These are phyloP conservation scores for Podaxis sp. DNA, from an alignment of 768 basidiomycete species.

Conservation along the genomic window DNA sequence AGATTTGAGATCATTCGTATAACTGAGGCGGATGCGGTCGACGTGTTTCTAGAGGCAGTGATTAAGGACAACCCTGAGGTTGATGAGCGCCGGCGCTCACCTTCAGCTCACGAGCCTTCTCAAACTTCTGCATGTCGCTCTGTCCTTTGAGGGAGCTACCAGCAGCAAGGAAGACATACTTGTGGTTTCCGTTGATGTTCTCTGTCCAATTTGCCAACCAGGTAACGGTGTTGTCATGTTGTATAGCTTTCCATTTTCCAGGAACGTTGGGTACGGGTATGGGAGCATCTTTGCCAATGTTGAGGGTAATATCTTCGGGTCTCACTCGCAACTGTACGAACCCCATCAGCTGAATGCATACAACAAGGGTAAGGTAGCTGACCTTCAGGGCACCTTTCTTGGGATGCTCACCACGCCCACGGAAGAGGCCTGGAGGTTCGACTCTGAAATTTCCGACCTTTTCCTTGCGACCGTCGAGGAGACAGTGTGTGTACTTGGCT, in stretches of 20 bases:
- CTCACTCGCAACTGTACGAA: constrained; percentile 69
- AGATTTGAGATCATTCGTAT: constrained; percentile 76
- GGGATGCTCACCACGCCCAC: constrained; percentile 97
- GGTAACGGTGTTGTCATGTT: constrained; percentile 94
- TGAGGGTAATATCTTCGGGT: constrained; percentile 95
- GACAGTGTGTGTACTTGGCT: constrained; percentile 78
- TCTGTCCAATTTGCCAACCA: constrained; percentile 99
- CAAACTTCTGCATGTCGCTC: constrained; percentile 96
- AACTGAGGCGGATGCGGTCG: constrained; percentile 87
- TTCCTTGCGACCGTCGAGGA: constrained; percentile 96
- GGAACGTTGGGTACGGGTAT: constrained; percentile 89
- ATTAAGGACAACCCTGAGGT: not conserved
- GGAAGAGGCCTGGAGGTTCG: constrained; percentile 97
- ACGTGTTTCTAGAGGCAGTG: constrained; percentile 68
- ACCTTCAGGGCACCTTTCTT: constrained; percentile 97
- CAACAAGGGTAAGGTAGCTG: constrained; percentile 17
- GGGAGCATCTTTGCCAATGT: constrained; percentile 77
- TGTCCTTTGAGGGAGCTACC: constrained; percentile 97
- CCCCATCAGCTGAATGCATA: constrained; percentile 6
- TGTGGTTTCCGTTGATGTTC: constrained; percentile 92
- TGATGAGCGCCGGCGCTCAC: constrained; percentile 34
- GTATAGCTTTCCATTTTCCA: constrained; percentile 85
- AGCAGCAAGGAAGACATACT: constrained; percentile 98
- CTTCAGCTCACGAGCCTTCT: constrained; percentile 96
- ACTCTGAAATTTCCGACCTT: constrained; percentile 98